phyloP scores from a whole-genome alignment of 352 stramenopile species.

The Phytopythium kandeliae region DNA sequence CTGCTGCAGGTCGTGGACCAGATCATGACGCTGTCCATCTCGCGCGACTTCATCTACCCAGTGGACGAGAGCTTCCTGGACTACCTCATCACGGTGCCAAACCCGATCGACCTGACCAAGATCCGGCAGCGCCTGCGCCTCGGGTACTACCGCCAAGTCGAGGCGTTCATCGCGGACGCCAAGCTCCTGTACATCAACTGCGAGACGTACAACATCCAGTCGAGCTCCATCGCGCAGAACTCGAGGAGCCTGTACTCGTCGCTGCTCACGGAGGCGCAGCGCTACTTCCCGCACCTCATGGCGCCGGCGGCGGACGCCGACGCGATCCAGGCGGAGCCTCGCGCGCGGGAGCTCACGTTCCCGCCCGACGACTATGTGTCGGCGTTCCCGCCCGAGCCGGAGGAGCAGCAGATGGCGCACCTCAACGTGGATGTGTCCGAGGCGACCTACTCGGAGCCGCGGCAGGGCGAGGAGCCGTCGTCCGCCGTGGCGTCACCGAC shows the following conservation, averaged over 20 bases:
- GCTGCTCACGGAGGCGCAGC: conserved; percentile 52
- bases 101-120: conserved; percentile 80
- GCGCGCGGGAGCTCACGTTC: conserved; percentile 19
- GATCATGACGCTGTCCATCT: conserved; percentile 64
- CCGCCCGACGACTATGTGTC: conserved; percentile 53
- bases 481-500: not conserved
- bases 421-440: conserved; percentile 5
- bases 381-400: conserved; percentile 27
- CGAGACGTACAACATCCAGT: conserved; percentile 81
- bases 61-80: conserved; percentile 71
- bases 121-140: conserved; percentile 59
- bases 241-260: conserved; percentile 58
- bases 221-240: conserved; percentile 79
- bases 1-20: conserved; percentile 53
- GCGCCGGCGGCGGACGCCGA: not conserved
- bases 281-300: conserved; percentile 49
- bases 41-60: conserved; percentile 75
- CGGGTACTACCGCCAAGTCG: conserved; percentile 81
- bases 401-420: conserved; percentile 22
- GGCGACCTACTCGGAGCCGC: conserved; percentile 8
- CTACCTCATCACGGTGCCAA: conserved; percentile 78
- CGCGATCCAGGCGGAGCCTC: no score
- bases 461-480: not conserved
- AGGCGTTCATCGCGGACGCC: conserved; percentile 74
- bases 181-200: conserved; percentile 74